phyloP scores from a whole-genome alignment of 805 yeast species.

The Candida maesae region DNA sequence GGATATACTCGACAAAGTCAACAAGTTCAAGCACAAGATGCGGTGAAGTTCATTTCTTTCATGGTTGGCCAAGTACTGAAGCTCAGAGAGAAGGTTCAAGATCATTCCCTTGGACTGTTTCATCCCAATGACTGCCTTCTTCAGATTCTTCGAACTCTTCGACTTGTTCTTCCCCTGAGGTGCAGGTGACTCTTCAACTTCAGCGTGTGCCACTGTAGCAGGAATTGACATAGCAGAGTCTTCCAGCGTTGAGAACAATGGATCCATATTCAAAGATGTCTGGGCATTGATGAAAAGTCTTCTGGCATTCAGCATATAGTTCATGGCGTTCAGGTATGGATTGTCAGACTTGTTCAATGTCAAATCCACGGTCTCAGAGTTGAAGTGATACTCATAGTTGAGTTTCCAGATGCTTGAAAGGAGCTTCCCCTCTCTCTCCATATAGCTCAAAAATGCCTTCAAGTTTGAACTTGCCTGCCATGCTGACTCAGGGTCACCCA shows the following conservation, averaged over 20 bases:
- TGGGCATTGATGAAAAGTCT: conserved; percentile 30
- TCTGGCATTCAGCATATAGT: conserved; percentile 30
- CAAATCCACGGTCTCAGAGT: conserved; percentile 16
- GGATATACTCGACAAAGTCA: conserved; percentile 27
- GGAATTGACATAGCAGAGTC: conserved; percentile 51
- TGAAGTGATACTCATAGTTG: conserved; percentile 23
- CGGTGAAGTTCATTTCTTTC: conserved; percentile 26
- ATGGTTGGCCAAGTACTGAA: conserved; percentile 25
- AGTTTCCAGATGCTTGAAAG: conserved; percentile 20
- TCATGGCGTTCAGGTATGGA: conserved; percentile 23
- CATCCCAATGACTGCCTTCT: conserved; percentile 21
- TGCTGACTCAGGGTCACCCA: conserved; percentile 1
- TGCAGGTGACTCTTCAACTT: background rate
- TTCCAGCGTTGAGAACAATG: conserved; percentile 44
- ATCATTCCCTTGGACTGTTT: conserved; percentile 22
- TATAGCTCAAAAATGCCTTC: conserved; percentile 14
- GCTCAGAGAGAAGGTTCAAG: conserved; percentile 15
- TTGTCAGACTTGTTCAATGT: conserved; percentile 16
- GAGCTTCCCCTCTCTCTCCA: conserved; percentile 21
- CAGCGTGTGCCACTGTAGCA: conserved; percentile 22
- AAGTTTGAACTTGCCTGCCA: conserved; percentile 12
- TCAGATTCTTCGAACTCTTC: conserved; percentile 22
- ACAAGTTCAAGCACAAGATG: conserved; percentile 21
- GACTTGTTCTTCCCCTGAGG: conserved; percentile 16
- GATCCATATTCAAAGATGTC: conserved; percentile 37